Base-by-base conservation (phyloP, 2,329 filamentous ascomycete species). In the Neofusicoccum sp. region DNA sequence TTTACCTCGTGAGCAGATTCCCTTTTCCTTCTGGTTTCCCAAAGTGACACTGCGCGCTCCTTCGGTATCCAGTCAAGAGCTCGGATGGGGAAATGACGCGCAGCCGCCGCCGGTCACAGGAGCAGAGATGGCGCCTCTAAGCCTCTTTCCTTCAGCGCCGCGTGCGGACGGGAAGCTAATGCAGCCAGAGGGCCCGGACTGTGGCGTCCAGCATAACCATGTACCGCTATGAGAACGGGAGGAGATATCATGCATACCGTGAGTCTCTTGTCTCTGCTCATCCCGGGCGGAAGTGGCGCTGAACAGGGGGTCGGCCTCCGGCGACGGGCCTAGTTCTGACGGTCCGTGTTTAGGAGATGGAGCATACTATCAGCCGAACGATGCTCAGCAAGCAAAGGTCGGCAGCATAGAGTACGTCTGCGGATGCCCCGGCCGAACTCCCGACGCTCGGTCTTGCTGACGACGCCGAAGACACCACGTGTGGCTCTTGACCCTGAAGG, bases 151-250 rank as follows among this genome's bases (percentile, higher is more conserved):
- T 6, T 16, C 48, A 36, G 6, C 22, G 22, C 36, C 16, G n/a
- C 33, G 16, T 36, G 31, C 33, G 48, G 22, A n/a, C 48, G 33
- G 31, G 29, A 45, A 45, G 61, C 47, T 56, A 45, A 67, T 14
- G 61, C 60, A 56, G 47, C 56, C 61, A 62, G 61, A 77, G 74
- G 56, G 74, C 70, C 12, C 70, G 70, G 61, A 77, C 76, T 12
- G 67, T 79, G 60, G 77, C 76, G 8, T 76, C 76, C 16, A 74
- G 70, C 28, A 71, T 76, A 12, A 78, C 74, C 1, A 70, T 70
- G 56, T 79, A 78, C 67, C 73, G 77, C 63, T 74, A 74, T 63
- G 73, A 76, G 61, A 76, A 76, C 62, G 73, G 74, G 7, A 64
- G 74, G 12, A 65, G 73, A 22, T 76, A 76, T 59, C 73, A 76